These are phyloP conservation scores for Perkinsus marinus DNA, from an alignment of 169 alveolate species.

Conservation along the genomic window DNA sequence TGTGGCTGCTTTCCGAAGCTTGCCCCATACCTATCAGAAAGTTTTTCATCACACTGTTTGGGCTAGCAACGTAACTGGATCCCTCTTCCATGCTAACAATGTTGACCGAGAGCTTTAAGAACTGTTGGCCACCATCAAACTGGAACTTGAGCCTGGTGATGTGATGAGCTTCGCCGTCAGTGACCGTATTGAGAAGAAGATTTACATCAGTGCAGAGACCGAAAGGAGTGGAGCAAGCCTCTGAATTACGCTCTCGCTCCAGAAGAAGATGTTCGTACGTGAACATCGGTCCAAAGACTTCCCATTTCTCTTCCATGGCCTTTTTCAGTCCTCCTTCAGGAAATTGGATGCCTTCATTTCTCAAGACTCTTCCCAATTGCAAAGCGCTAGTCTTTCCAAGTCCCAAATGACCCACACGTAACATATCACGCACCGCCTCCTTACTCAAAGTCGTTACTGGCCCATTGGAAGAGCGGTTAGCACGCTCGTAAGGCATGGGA, in stretches of 20 bases:
- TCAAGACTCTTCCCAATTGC: no score
- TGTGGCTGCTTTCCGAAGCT: not conserved
- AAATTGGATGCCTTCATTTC: no score
- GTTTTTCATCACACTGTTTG: not conserved
- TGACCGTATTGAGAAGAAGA: not conserved
- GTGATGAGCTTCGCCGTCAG: not conserved
- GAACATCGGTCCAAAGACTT: not conserved
- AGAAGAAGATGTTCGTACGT: not conserved
- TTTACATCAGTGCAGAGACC: not conserved
- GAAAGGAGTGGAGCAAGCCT: not conserved
- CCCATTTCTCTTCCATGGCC: no score
- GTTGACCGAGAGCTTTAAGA: not conserved
- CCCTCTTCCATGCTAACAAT: not conserved
- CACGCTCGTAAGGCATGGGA: no score
- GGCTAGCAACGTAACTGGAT: not conserved
- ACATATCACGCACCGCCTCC: no score
- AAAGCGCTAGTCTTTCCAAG: no score
- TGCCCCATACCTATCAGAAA: not conserved
- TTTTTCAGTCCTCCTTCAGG: no score
- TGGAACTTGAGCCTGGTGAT: not conserved
- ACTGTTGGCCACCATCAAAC: not conserved
- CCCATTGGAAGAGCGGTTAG: no score
- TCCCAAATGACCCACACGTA: no score
- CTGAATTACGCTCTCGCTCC: not conserved
- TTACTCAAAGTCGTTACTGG: no score